Base-by-base conservation (phyloP, 805 yeast genomes). In the Debaryomyces castellii region DNA sequence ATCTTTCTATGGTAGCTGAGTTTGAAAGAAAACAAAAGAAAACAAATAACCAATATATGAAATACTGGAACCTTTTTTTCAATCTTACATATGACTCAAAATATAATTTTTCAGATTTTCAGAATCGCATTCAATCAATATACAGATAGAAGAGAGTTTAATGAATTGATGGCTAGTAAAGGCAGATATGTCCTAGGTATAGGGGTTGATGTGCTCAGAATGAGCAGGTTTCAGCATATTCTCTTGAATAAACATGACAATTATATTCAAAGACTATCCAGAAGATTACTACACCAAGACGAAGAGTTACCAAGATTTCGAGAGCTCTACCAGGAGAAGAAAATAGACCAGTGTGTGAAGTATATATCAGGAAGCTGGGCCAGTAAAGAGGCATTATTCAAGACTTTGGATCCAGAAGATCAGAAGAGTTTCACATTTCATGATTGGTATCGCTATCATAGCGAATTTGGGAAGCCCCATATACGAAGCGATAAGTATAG, bases 381-480 rank as follows among this genome's bases (percentile, higher is more conserved):
- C 8, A 67, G 78, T 7, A 87, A 87, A 52, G 95, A 87, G 54
- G 91, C 94, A 1, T 56, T 85, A 7, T 87, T 69, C 60, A 87
- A 87, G 60, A 71, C 83, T 0, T 60, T 87, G 46, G 78, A 73
- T 39, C 42, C 53, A 1, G 50, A 49, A 3, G 78, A 76, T 33
- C 94, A 87, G 59, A 41, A 41, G n/a, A 6, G 6, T 2, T 86
- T 85, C 56, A 59, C 57, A 22, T 85, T 87, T 68, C 73, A 67
- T 6, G 60, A 79, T 3, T 87, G 94, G 90, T 80, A 69, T 55
- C 75, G 82, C 36, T 39, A 36, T 9, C 68, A 72, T 41, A 67
- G 64, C 39, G 45, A 34, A 1, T 43, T 63, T 25, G 80, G 85
- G 1, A 64, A 72, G 45, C 87, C 86, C 0, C 44, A 39, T 2